These are phyloP conservation scores for Bruguiera hainesii DNA, from an alignment of 441 rosid species.

Conservation along the genomic window DNA sequence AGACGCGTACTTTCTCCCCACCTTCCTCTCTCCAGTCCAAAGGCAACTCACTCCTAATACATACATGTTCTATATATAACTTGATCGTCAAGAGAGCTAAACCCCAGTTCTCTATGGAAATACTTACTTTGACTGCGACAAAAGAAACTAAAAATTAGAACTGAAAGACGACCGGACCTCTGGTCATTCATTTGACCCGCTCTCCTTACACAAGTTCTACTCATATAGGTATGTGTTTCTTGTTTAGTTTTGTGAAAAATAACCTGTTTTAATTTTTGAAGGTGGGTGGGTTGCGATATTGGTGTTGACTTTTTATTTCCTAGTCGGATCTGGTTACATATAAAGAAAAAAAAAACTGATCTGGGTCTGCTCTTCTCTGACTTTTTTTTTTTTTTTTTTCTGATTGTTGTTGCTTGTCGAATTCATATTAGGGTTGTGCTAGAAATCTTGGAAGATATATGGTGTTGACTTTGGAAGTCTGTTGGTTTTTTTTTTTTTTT, in stretches of 20 bases:
- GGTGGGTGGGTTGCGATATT: not conserved
- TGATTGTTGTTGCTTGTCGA: not conserved
- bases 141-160: too few relatives aligned
- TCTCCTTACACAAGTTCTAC: not conserved
- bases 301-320: not conserved
- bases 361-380: conserved; percentile 6
- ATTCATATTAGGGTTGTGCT: not conserved
- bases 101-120: not conserved
- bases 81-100: not conserved
- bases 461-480: conserved; percentile 5
- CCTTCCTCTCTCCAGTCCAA: conserved; percentile 33
- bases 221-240: not conserved
- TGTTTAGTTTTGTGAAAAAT: not conserved
- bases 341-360: not conserved
- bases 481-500: conserved; percentile 2
- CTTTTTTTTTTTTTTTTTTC: not conserved
- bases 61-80: not conserved
- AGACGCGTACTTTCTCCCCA: conserved; percentile 50
- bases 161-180: too few relatives aligned
- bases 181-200: too few relatives aligned
- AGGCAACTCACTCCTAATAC: conserved; percentile 1
- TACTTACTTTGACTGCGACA: not conserved
- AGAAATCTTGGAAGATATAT: not conserved
- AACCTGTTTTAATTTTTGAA: not conserved
- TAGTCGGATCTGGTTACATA: not conserved